Percentiles rank a stretch among this genome's conserved stretches.
Conservation (phyloP, 139 green algal genomes). For the Klebsormidium nitens region DNA sequence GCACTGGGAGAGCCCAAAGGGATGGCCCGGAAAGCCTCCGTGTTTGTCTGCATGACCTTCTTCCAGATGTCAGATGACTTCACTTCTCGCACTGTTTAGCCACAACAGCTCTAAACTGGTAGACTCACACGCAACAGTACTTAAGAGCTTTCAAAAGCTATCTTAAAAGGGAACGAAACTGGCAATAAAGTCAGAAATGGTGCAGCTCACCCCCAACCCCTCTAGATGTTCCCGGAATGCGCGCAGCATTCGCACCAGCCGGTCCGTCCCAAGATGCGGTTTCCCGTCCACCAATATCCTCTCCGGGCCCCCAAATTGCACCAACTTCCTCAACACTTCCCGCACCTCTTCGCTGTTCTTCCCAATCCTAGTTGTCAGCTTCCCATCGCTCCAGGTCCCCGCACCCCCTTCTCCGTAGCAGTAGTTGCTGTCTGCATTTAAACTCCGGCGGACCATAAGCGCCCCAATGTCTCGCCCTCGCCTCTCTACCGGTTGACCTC, state of each 20-base stretch:
- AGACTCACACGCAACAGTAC: not conserved
- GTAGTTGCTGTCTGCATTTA: conserved; percentile 70
- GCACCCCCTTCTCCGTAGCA: conserved; percentile 65
- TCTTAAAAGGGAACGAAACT: not conserved
- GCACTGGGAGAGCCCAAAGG: too few relatives aligned
- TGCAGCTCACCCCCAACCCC: conserved; percentile 23
- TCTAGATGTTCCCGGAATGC: conserved; percentile 54
- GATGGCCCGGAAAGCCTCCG: too few relatives aligned
- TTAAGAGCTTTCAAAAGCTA: not conserved
- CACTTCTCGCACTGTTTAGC: not conserved
- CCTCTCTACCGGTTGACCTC: conserved; percentile 68
- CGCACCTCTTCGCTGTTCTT: conserved; percentile 39
- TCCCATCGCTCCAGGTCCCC: conserved; percentile 78
- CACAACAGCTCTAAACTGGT: not conserved
- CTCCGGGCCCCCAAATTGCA: conserved; percentile 65
- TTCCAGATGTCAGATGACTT: too few relatives aligned
- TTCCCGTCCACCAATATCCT: conserved; percentile 66
- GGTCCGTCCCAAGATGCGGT: conserved; percentile 79
- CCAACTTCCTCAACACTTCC: conserved; percentile 60
- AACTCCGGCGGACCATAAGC: conserved; percentile 55
- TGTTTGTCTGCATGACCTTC: too few relatives aligned
- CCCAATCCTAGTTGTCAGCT: conserved; percentile 78
- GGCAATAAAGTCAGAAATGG: not conserved
- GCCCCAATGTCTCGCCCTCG: conserved; percentile 73
- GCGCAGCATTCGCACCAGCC: conserved; percentile 65